Base-by-base conservation (phyloP, 352 stramenopile species). In the Phytophthora tentaculata region DNA sequence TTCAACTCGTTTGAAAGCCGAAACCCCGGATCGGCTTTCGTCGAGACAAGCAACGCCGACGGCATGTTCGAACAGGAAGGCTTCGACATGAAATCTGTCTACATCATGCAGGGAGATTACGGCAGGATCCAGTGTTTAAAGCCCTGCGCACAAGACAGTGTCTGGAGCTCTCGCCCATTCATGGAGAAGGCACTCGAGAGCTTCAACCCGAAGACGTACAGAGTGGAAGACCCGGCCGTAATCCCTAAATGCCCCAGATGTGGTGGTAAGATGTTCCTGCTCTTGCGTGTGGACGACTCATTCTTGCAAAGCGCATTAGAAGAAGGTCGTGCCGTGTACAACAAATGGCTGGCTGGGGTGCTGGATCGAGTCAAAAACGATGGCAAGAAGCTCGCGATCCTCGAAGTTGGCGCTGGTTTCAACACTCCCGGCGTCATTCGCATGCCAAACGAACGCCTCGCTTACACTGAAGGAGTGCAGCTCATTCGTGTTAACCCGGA, bases 41-140 rank as follows among this genome's bases (percentile, higher is more conserved):
- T 94, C 19, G 68, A 77, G n/a, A 94, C 85, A 1, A 86, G 74
- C 53, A 92, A 94, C 24, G 85, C 81, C 5, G 85, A 92, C 62
- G 78, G 82, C 5, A 86, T 88, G 77, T 93, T 93, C 56, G 85
- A 88, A 39, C 83, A 90, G 35, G 80, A 86, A 62, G 81, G 81
- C 0, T 91, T 93, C 59, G 69, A 79, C 5, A 67, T 63, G 10
- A 74, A 90, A 10, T 71, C 69, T 0, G 54, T 90, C 22, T 91
- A 87, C 61, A 69, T 83, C 32, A 80, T 87, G 64, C 85, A 92
- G 47, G 83, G 83, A 22, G 77, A 88, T 19, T 94, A 88, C 64
- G 83, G 78, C 0, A 76, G 71, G 37, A 79, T 90, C 20, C 83
- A 91, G 62, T 93, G 85, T 61, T 71, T 56, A 8, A 37, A 50